Evolutionary conservation across 192 early-diverging fungal species (phyloP).

Genomic region (Backusella morwellensis): DNA sequence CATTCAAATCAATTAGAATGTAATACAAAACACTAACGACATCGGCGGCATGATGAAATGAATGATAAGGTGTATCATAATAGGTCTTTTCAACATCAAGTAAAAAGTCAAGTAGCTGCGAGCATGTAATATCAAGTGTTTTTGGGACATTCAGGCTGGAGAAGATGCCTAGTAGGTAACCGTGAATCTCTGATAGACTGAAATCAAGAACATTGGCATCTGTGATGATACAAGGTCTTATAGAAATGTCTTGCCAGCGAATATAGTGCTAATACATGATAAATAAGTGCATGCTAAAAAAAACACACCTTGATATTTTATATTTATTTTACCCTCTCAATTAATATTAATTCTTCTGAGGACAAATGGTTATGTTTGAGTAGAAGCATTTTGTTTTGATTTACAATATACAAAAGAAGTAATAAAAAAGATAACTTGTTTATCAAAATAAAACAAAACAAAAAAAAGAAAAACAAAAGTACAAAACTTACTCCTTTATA

Average conservation of each 20-base stretch:
- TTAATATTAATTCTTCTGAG: constrained; percentile 52
- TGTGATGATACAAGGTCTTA: constrained; percentile 61
- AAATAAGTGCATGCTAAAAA: neutral
- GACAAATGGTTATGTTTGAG: constrained; percentile 44
- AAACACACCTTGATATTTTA: neutral
- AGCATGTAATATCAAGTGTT: constrained; percentile 52
- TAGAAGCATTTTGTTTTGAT: constrained; percentile 39
- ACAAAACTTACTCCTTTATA: constrained; percentile 7
- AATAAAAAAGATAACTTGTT: neutral
- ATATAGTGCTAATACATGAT: neutral
- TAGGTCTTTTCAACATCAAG: constrained; percentile 78
- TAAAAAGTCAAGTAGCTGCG: constrained; percentile 80
- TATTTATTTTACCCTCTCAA: constrained; percentile 46
- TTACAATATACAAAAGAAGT: neutral
- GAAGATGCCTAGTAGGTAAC: constrained; percentile 81
- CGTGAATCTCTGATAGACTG: constrained; percentile 70
- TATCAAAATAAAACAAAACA: neutral
- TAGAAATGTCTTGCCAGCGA: constrained; percentile 2
- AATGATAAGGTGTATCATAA: constrained; percentile 80
- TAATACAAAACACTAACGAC: constrained; percentile 80
- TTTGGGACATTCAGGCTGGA: constrained; percentile 55
- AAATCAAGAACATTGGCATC: constrained; percentile 64
- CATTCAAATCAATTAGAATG: constrained; percentile 69
- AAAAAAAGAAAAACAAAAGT: neutral
- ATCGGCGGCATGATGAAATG: constrained; percentile 88